Evolutionary conservation across 139 green algal species (phyloP), one percentile per base, ranked within the genome.

Genomic region (Diplosphaera chodatii): DNA sequence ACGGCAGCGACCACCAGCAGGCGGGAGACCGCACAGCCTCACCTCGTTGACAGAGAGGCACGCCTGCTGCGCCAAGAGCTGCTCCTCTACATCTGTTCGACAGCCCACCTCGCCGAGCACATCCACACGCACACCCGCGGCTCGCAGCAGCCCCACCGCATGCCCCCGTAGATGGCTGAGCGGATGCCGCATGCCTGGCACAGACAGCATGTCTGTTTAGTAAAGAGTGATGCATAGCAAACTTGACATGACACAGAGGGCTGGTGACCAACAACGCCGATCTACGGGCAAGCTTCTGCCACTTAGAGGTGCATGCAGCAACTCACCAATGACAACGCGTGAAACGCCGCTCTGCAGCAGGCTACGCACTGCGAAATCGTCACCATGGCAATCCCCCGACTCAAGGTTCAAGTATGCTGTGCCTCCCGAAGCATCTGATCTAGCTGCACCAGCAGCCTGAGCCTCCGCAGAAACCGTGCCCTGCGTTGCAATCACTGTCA

Each of bases 351-450:
- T 83, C 1, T 72, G n/a, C 0, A 96, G 23, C 27, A 98, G 83
- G 27, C 87, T 85, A 0, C 81, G 41, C 30, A 97, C 74, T 15
- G 80, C 85, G 20, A 82, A 75, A 8, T 74, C 64, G 33, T 98
- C 93, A 21, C 94, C 94, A 68, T 96, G 86, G 84, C 90, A 95
- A 72, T 96, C 88, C 0, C 87, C 90, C 1, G 83, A 84, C 71
- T 99, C 94, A 20, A 99, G 78, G 70, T 98, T 98, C 1, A 99
- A 72, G 81, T 98, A 99, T 0, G 91, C 92, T 32, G 88, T 96
- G 37, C 34, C 71, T 18, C 85, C 89, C 13, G 18, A 55, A 0
- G 84, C 80, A 2, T 74, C 70, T 4, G 64, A 67, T 2, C 79
- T 63, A 0, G 83, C 88, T 20, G 69, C 34, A 5, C 55, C 18